Percentiles rank a stretch among this genome's conserved stretches.
These are phyloP conservation scores for Fusarium nisikadoi DNA, from an alignment of 2,329 filamentous ascomycete species.

Conservation along the genomic window DNA sequence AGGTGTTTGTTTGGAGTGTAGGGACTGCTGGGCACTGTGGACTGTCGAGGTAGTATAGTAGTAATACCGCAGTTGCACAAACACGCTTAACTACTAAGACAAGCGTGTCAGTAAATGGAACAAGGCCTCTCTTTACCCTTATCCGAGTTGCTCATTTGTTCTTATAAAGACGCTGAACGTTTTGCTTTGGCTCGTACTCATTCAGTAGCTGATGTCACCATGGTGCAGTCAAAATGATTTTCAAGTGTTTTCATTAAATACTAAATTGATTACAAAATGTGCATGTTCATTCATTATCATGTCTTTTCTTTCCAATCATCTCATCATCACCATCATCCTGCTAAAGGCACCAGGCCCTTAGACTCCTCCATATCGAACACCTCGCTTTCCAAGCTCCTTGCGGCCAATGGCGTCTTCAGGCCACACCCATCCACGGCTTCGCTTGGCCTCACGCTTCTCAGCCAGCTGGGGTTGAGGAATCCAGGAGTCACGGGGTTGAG, in stretches of 20 bases:
- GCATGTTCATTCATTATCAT: constrained; percentile 25
- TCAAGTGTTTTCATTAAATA: constrained; percentile 26
- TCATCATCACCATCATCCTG: constrained; percentile 21
- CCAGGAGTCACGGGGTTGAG: constrained; percentile 76
- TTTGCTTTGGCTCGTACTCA: not conserved
- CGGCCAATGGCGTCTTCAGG: constrained; percentile 78
- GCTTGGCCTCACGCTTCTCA: constrained; percentile 81
- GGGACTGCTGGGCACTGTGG: not conserved
- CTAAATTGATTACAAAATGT: constrained; percentile 21
- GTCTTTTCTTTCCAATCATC: constrained; percentile 28
- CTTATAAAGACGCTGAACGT: not conserved
- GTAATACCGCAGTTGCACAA: not conserved
- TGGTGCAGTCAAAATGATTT: not conserved
- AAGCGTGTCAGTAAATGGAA: not conserved
- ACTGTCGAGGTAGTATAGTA: not conserved
- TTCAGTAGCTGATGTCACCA: not conserved
- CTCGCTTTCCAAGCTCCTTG: constrained; percentile 76
- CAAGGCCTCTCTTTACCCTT: not conserved
- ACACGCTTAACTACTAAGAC: not conserved
- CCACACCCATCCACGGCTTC: constrained; percentile 77
- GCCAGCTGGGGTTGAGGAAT: constrained; percentile 78
- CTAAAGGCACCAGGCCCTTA: constrained; percentile 26
- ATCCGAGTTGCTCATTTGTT: not conserved
- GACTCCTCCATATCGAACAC: constrained; percentile 64
- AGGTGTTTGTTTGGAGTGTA: not conserved